Evolutionary conservation across 2,329 filamentous ascomycete genomes (phyloP).

Genomic region (Harringtonia aguacate): DNA sequence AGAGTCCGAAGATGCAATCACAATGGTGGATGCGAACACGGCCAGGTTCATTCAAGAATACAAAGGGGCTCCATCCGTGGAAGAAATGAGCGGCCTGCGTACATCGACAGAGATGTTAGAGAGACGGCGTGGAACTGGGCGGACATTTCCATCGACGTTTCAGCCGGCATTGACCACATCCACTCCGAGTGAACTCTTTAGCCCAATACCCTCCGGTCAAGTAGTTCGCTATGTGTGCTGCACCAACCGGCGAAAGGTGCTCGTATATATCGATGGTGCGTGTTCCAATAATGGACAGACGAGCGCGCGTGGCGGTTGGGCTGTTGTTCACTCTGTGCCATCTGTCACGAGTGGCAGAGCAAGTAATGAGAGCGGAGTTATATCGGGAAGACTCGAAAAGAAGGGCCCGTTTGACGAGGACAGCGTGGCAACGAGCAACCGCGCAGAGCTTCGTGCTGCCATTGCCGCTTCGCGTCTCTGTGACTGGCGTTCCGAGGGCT

Average conservation of each 20-base stretch:
- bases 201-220: not conserved
- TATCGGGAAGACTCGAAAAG: conserved; percentile 21
- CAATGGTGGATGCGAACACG: conserved; percentile 9
- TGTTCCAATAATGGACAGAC: conserved; percentile 23
- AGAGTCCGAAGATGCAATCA: conserved; percentile 10
- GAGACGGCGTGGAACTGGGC: conserved; percentile 17
- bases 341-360: too few species aligned
- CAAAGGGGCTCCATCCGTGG: too few species aligned
- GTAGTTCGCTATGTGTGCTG: not conserved
- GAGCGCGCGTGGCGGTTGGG: conserved; percentile 15
- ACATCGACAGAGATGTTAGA: not conserved
- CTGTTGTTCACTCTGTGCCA: too few species aligned
- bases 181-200: not conserved
- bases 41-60: conserved; percentile 2
- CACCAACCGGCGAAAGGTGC: not conserved
- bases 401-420: conserved; percentile 21
- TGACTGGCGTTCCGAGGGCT: conserved; percentile 30
- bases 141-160: conserved; percentile 22
- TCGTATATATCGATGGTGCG: conserved; percentile 19
- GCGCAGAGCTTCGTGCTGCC: conserved; percentile 44
- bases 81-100: too few species aligned
- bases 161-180: conserved; percentile 6
- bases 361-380: conserved; percentile 32
- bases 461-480: conserved; percentile 36
- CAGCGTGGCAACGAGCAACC: conserved; percentile 29